Evolutionary conservation across 2,329 filamentous ascomycete genomes (phyloP), one percentile per base, ranked within the genome.

Genomic region (Ciborinia camelliae): DNA sequence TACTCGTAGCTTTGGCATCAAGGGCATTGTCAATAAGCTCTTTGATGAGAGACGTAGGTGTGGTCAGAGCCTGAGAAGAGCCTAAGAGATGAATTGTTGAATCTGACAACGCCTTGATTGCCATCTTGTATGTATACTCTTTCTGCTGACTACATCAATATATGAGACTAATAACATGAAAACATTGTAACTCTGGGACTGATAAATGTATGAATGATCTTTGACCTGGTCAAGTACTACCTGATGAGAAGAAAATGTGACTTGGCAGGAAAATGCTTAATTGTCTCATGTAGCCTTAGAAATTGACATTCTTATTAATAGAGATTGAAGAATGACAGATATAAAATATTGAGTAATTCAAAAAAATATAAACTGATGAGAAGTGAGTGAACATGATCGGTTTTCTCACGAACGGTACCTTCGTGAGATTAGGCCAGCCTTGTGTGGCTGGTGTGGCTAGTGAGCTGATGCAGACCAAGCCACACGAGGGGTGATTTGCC

Each of bases 21-120:
- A 93, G 81, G 51, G 89, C 82, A 75, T 94, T 93, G 70, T 93
- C 90, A 39, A 93, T 76, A 4, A 93, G 84, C 75, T 93, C 90
- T 73, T 93, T 93, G 70, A 92, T 83, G 2, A 91, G 77, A 14
- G 84, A 82, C 15, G 80, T 77, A 0, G 90, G 82, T 9, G 84
- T 84, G 6, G 82, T 79, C 58, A 92, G 81, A 53, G 82, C 80
- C 69, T 87, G 80, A 3, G 84, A 80, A 9, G 89, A 86, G 43
- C 86, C 83, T 8, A 93, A 79, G 14, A 84, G 81, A 54, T 82
- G 81, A 28, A 82, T 78, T 18, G 83, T 81, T 3, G 79, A 75
- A 45, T 78, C 71, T 2, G 84, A 77, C 9, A 89, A 78, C 28
- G 78, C 73, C 63, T 75, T 72, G 64, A 89, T 77, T 32, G 73